Conservation (phyloP, 2,329 filamentous ascomycete species). For the Monosporascus sp. region DNA sequence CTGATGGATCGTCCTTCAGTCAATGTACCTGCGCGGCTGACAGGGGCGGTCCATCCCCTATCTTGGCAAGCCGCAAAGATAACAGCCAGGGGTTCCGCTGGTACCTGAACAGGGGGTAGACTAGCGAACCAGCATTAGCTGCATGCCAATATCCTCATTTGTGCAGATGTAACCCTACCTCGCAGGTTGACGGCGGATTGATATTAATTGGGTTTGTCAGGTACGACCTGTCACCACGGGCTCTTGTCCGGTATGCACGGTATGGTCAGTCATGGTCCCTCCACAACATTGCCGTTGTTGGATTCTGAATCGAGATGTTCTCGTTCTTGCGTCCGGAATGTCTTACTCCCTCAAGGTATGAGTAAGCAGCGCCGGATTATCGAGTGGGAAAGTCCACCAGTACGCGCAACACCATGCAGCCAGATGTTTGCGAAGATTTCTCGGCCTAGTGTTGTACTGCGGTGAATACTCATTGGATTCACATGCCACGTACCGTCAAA, state of each 20-base stretch:
- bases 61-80: not conserved
- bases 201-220: too few species aligned
- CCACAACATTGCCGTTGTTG: not conserved
- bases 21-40: not conserved
- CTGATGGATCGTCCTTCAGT: not conserved
- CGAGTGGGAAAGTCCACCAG: not conserved
- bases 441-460: not conserved
- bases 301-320: too few species aligned
- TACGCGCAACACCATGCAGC: not conserved
- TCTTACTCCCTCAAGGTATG: not conserved
- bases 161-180: not conserved
- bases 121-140: not conserved
- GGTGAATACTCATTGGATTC: conserved; percentile 8
- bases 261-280: not conserved
- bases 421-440: not conserved
- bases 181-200: not conserved
- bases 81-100: not conserved
- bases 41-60: not conserved
- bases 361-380: not conserved
- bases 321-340: too few species aligned
- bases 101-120: not conserved
- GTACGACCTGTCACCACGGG: not conserved
- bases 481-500: conserved; percentile 3
- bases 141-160: not conserved
- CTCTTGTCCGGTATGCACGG: not conserved